Base-by-base conservation (phyloP, 2,329 filamentous ascomycete genomes). In the Aschersonia sp. region DNA sequence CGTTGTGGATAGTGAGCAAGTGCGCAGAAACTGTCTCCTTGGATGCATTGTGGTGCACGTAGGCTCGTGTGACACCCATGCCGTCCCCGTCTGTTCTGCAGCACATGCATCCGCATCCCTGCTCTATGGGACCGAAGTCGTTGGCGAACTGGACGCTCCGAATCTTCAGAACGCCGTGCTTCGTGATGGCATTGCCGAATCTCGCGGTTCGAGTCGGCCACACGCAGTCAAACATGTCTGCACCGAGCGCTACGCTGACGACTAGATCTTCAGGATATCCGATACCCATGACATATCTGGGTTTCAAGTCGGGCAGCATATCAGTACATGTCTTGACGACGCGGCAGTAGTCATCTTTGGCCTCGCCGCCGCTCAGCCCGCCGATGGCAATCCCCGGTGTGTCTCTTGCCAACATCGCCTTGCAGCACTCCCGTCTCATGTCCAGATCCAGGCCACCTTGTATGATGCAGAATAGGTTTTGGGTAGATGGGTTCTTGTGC, bases 171-270 rank as follows among this genome's bases (percentile, higher is more conserved):
- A 87, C 78, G 9, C 92, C 94, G 42, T 71, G 58, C 48, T 79
- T 76, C 2, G 90, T 96, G 50, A 98, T 78, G 39, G 90, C 92
- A 60, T 96, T 96, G 50, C 94, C 92, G 60, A 98, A 98, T 35
- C 92, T 81, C 60, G 92, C 92, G 37, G 92, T 98, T 47, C 92
- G 76, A 5, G 92, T 97, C 1, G 92, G 94, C 92, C 92, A 98
- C 6, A 98, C 92, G 60, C 94, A 98, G 67, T 98, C 92, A 62
- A 98, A 98, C 92, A 98, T 98, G 66, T 98, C 92, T 45, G 92
- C 92, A 4, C 92, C 92, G 1, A 98, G 74, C 1, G 92, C 92
- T 4, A 96, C 82, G 47, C 87, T 94, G 40, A 98, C 89, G 2
- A 98, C 78, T 48, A 98, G 72, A 60, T 98, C 92, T 68, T 97